A percentile compares a stretch with the other conserved stretches of the same genome.
phyloP scores from a whole-genome alignment of 306 rosid genomes.

The Alnus glutinosa region DNA sequence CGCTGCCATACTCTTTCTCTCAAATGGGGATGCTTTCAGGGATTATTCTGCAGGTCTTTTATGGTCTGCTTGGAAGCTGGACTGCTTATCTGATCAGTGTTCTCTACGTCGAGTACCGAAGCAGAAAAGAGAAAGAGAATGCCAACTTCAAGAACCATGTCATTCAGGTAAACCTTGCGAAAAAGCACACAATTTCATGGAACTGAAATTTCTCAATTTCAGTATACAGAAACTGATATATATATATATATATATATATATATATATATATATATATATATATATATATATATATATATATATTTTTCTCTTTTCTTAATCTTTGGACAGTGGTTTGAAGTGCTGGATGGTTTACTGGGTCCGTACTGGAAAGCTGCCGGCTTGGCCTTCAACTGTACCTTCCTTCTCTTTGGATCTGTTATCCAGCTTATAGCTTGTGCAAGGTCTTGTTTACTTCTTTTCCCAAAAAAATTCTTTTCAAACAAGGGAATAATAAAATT shows the following conservation, averaged over 20 bases:
- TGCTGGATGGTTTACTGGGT: constrained; percentile 87
- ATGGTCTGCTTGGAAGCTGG: constrained; percentile 95
- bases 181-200: background rate
- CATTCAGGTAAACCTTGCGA: constrained; percentile 64
- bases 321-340: constrained; percentile 83
- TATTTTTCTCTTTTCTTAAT: background rate
- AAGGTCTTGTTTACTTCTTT: constrained; percentile 44
- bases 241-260: too few relatives aligned
- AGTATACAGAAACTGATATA: background rate
- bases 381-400: constrained; percentile 91
- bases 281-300: too few relatives aligned
- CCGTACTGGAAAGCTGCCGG: constrained; percentile 91
- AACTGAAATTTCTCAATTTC: background rate
- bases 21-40: constrained; percentile 91
- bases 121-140: constrained; percentile 79
- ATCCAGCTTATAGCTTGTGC: constrained; percentile 98
- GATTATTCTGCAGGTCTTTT: constrained; percentile 70
- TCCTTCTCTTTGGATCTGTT: constrained; percentile 90
- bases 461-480: too few relatives aligned
- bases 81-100: constrained; percentile 90
- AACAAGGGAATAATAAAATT: background rate
- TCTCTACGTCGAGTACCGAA: constrained; percentile 87
- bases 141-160: constrained; percentile 96
- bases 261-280: too few relatives aligned
- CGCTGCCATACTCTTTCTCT: constrained; percentile 86